These are phyloP conservation scores for Candolleomyces aberdarensis DNA, from an alignment of 768 basidiomycete genomes.

Conservation along the genomic window DNA sequence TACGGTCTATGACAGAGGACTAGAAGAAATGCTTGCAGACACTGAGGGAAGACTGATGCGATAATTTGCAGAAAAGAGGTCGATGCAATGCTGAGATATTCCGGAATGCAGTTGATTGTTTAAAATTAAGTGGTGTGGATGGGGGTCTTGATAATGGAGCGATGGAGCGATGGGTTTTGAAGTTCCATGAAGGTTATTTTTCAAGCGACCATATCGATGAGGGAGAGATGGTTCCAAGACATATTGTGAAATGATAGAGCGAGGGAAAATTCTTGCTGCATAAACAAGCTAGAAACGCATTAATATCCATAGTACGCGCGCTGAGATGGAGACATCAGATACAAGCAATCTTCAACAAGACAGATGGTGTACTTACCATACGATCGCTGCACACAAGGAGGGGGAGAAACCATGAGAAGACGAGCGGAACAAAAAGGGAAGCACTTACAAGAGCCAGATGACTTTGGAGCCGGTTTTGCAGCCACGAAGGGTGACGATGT, in stretches of 20 bases:
- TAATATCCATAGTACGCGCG: conserved; percentile 46
- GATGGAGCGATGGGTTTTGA: conserved; percentile 6
- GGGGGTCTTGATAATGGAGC: neutral
- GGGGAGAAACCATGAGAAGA: conserved; percentile 1
- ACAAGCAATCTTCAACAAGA: neutral
- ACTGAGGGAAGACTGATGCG: neutral
- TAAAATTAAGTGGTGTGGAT: conserved; percentile 8
- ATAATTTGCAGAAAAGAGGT: neutral
- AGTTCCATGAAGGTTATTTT: conserved; percentile 20
- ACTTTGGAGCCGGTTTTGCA: conserved; percentile 91
- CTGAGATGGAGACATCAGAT: conserved; percentile 19
- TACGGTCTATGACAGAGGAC: neutral
- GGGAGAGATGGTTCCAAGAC: conserved; percentile 22
- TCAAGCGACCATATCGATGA: conserved; percentile 15
- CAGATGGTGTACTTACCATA: conserved; percentile 28
- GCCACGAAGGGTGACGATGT: conserved; percentile 86
- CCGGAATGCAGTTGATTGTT: conserved; percentile 6
- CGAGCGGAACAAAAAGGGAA: neutral
- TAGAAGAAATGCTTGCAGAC: neutral
- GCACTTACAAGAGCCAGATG: conserved; percentile 77
- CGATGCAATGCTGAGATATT: conserved; percentile 1
- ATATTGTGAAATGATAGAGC: conserved; percentile 19
- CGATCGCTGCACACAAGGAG: conserved; percentile 28
- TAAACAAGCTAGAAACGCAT: conserved; percentile 14
- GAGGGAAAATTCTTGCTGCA: conserved; percentile 8